Evolutionary conservation across 768 basidiomycete genomes (phyloP).

Genomic region (Hortiboletus campestris): DNA sequence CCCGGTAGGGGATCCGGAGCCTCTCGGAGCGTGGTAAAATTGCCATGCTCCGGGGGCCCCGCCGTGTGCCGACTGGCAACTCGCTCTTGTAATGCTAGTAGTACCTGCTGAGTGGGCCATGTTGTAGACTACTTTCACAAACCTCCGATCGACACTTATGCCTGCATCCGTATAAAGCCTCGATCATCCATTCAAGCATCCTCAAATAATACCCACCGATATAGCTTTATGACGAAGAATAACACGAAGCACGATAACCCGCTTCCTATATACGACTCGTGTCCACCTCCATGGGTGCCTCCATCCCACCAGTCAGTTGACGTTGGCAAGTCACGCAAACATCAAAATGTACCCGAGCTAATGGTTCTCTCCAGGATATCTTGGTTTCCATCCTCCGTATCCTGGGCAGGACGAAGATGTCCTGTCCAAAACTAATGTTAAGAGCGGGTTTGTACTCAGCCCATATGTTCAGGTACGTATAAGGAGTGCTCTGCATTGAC

Average conservation of each 20-base stretch:
- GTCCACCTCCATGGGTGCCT: slow-evolving; percentile 74
- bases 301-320: slow-evolving; percentile 64
- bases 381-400: slow-evolving; percentile 73
- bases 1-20: too few relatives aligned
- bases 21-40: not conserved
- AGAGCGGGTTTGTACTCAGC: slow-evolving; percentile 57
- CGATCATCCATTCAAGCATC: not conserved
- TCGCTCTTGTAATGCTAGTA: too few relatives aligned
- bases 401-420: slow-evolving; percentile 74
- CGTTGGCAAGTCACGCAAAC: slow-evolving; percentile 47
- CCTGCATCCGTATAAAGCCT: not conserved
- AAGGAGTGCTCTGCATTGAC: not conserved
- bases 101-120: too few relatives aligned
- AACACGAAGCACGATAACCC: slow-evolving; percentile 25
- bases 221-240: slow-evolving; percentile 21
- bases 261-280: slow-evolving; percentile 59
- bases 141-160: not conserved
- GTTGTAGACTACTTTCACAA: too few relatives aligned
- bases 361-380: slow-evolving; percentile 51
- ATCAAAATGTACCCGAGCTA: not conserved
- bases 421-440: slow-evolving; percentile 61
- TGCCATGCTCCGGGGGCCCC: too few relatives aligned
- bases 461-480: slow-evolving; percentile 57
- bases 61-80: too few relatives aligned
- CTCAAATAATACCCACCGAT: not conserved